Conservation (phyloP, 805 yeast species). For the Suhomyces faveliae region DNA sequence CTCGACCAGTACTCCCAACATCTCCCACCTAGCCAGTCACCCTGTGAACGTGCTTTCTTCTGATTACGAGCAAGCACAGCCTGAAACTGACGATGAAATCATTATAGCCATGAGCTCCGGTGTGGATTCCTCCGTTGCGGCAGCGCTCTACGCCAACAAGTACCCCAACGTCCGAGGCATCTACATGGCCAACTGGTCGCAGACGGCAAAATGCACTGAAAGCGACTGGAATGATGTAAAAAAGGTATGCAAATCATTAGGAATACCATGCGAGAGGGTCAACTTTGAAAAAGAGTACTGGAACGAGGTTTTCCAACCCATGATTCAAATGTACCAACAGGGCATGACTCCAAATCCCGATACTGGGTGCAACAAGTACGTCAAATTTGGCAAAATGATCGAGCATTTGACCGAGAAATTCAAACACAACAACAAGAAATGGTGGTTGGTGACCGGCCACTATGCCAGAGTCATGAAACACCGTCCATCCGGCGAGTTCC, state of each 20-base stretch:
- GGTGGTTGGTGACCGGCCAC: slow-evolving; percentile 94
- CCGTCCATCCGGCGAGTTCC: slow-evolving; percentile 29
- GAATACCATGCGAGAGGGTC: slow-evolving; percentile 70
- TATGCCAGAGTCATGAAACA: slow-evolving; percentile 56
- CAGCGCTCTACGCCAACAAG: slow-evolving; percentile 58
- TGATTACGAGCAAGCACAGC: slow-evolving; percentile 41
- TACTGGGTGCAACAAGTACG: slow-evolving; percentile 76
- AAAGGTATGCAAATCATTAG: slow-evolving; percentile 55
- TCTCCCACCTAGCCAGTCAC: not conserved
- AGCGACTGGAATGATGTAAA: slow-evolving; percentile 86
- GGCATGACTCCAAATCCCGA: slow-evolving; percentile 97
- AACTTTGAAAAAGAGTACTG: slow-evolving; percentile 91
- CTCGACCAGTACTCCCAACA: not conserved
- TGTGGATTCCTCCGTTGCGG: slow-evolving; percentile 90
- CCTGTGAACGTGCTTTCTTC: slow-evolving; percentile 1
- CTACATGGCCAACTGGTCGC: slow-evolving; percentile 92
- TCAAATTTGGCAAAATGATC: slow-evolving; percentile 81
- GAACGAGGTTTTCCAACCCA: slow-evolving; percentile 89
- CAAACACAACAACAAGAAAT: slow-evolving; percentile 29
- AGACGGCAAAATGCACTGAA: slow-evolving; percentile 70
- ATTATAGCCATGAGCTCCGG: slow-evolving; percentile 95
- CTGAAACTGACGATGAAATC: slow-evolving; percentile 55
- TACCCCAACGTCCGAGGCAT: slow-evolving; percentile 70
- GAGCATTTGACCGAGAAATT: slow-evolving; percentile 46
- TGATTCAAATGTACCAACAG: slow-evolving; percentile 65